Percentiles rank a stretch among this genome's conserved stretches.
Evolutionary conservation across 129 eudicot species (phyloP).

Genomic region (Flaveria linearis): DNA sequence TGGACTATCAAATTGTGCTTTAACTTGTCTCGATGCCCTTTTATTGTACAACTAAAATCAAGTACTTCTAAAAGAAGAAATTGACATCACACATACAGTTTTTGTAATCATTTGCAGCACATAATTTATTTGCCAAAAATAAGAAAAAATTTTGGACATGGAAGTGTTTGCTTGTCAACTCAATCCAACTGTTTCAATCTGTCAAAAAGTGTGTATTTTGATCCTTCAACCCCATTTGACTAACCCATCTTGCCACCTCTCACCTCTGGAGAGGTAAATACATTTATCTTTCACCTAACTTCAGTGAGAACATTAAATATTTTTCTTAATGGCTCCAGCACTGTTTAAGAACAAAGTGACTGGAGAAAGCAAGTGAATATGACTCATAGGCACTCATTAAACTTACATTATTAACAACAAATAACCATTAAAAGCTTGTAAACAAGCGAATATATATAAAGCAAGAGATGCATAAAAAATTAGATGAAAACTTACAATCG

Average conservation of each 20-base stretch:
- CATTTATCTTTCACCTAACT: background rate
- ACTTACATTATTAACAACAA: background rate
- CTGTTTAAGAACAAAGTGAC: background rate
- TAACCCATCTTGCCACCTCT: background rate
- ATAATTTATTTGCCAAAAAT: background rate
- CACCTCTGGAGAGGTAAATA: background rate
- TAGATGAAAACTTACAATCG: conserved; percentile 61
- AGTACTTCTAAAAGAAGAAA: background rate
- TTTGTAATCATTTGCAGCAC: background rate
- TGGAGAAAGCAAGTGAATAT: background rate
- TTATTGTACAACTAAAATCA: background rate
- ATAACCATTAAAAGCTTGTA: background rate
- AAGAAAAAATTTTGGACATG: background rate
- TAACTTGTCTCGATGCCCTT: conserved; percentile 4
- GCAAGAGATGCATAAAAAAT: conserved; percentile 4
- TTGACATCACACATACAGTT: background rate
- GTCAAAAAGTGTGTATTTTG: background rate
- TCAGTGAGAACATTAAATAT: background rate
- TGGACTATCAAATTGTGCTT: conserved; percentile 16
- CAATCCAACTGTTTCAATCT: background rate
- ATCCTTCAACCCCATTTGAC: background rate
- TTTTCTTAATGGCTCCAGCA: background rate
- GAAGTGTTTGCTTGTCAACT: background rate
- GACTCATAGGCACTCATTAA: conserved; percentile 1
- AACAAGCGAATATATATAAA: background rate